Evolutionary conservation across 2,329 filamentous ascomycete species (phyloP).

Genomic region (Scleromitrula shiraiana): DNA sequence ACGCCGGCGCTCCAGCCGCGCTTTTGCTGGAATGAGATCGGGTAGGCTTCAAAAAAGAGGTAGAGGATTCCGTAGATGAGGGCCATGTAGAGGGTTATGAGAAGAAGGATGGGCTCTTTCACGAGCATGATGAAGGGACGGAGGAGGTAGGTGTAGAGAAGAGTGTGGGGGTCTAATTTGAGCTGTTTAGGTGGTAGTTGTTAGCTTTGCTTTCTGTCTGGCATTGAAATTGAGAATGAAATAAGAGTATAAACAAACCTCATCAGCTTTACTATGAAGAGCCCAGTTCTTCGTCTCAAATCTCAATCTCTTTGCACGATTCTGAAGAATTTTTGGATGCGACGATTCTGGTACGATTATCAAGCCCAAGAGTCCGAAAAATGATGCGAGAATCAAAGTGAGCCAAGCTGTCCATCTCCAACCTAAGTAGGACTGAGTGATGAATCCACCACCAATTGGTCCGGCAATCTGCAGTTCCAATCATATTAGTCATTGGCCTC

Average conservation of each 20-base stretch:
- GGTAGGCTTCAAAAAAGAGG: slow-evolving; percentile 41
- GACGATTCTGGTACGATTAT: slow-evolving; percentile 4
- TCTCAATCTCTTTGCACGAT: slow-evolving; percentile 40
- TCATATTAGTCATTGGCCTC: slow-evolving; percentile 15
- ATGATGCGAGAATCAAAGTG: slow-evolving; percentile 39
- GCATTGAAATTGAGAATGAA: slow-evolving; percentile 53
- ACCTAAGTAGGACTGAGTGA: slow-evolving; percentile 39
- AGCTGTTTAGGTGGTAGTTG: slow-evolving; percentile 28
- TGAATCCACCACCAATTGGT: slow-evolving; percentile 33
- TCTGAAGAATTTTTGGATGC: slow-evolving; percentile 34
- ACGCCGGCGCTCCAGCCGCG: slow-evolving; percentile 35
- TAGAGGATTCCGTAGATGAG: slow-evolving; percentile 24
- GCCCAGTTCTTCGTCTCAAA: slow-evolving; percentile 33
- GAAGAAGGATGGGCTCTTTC: slow-evolving; percentile 24
- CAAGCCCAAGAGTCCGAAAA: slow-evolving; percentile 28
- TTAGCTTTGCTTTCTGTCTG: background rate
- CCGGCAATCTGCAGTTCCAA: slow-evolving; percentile 44
- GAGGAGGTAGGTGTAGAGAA: slow-evolving; percentile 29
- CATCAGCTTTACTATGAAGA: slow-evolving; percentile 27
- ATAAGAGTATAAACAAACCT: slow-evolving; percentile 51
- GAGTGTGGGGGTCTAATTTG: slow-evolving; percentile 42
- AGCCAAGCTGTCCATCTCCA: slow-evolving; percentile 53
- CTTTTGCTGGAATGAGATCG: slow-evolving; percentile 35
- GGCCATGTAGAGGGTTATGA: slow-evolving; percentile 22
- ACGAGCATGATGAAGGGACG: slow-evolving; percentile 34